Base-by-base conservation (phyloP, 2,329 filamentous ascomycete species). In the Colletotrichum orchidophilum region DNA sequence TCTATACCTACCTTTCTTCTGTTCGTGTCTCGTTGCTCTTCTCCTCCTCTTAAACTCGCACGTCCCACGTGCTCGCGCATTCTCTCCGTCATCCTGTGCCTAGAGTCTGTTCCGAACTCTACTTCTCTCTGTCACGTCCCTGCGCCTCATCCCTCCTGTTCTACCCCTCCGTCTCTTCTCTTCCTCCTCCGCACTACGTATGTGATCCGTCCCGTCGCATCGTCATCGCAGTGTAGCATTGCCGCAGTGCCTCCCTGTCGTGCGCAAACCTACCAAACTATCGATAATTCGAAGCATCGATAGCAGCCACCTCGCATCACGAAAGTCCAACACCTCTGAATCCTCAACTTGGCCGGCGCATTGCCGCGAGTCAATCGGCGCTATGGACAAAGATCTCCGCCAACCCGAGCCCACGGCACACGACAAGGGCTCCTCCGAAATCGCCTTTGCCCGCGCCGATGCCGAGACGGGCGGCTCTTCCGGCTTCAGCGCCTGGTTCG, bases 401-500 rank as follows among this genome's bases (percentile, higher is more conserved):
- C 64, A 68, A 35, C 33, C 58, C 33, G 58, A 57, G 52, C 4
- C 35, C 50, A 12, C 42, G 13, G 18, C 27, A 13, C 11, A 12
- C 26, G 58, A 58, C 3, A 63, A 71, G 42, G 13, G 6, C 31
- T 53, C 52, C 9, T 35, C 52, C 21, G 68, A 71, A 52, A 52
- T 50, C 29, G 50, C 50, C 29, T 72, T 50, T 9, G 24, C 31
- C 18, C 58, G 46, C 46, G 26, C 65, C 15, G 59, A 70, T 39
- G 65, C 46, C 59, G 65, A 72, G 50, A 27, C 46, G 18, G 70
- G 66, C 24, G 72, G 73, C 33, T 18, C 74, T 27, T 66, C 52
- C 21, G 63, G 66, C 26, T 55, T 29, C 50, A 71, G 70, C 61
- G 60, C 63, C 58, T 72, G 63, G 69, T 84, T 85, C 63, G 83